Conservation (phyloP, 345 rosid species). For the Punica granatum region DNA sequence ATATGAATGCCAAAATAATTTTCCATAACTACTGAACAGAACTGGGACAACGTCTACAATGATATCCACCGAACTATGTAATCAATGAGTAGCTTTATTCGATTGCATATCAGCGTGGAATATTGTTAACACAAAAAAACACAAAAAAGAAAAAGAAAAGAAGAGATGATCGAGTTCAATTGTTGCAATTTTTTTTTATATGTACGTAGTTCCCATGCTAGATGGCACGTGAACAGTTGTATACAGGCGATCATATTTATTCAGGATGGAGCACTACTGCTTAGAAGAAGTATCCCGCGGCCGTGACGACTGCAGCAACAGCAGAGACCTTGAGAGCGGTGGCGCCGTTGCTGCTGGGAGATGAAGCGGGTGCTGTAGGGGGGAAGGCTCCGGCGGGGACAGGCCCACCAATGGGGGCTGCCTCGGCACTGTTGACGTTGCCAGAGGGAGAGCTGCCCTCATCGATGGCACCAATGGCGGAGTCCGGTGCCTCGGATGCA, state of each 20-base stretch:
- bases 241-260: neutral
- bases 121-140: neutral
- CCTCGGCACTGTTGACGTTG: neutral
- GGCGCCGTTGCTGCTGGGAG: conserved; percentile 1
- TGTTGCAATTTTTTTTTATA: neutral
- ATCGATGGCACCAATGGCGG: neutral
- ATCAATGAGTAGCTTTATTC: neutral
- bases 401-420: conserved; percentile 8
- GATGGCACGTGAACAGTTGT: neutral
- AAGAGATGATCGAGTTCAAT: neutral
- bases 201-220: neutral
- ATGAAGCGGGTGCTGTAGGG: neutral
- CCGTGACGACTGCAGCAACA: neutral
- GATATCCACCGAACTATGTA: neutral
- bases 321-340: conserved; percentile 1
- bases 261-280: neutral
- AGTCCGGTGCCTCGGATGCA: neutral
- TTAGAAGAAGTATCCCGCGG: conserved; percentile 6
- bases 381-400: neutral
- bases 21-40: neutral
- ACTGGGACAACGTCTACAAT: neutral
- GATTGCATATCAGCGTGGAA: neutral
- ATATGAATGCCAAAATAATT: too few species aligned
- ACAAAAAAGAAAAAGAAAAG: too few species aligned
- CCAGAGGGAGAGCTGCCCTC: neutral